These are phyloP conservation scores for grape (Vitis vinifera) DNA, from an alignment of 164 flowering plant species.

Conservation along the genomic window ASM3070453v1 NC_081822.1:22480501-22481000, in stretches of 20 bases:
- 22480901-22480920: slow-evolving; percentile 72
- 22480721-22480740: slow-evolving; percentile 72
- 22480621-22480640: slow-evolving; percentile 52
- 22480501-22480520: slow-evolving; percentile 84
- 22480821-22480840: slow-evolving; percentile 59
- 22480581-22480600: slow-evolving; percentile 55
- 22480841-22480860: slow-evolving; percentile 54
- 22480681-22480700: slow-evolving; percentile 69
- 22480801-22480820: slow-evolving; percentile 85
- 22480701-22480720: slow-evolving; percentile 62
- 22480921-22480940: slow-evolving; percentile 54
- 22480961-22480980: slow-evolving; percentile 70
- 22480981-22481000: slow-evolving; percentile 40
- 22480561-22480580: slow-evolving; percentile 33
- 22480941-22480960: slow-evolving; percentile 67
- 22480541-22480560: slow-evolving; percentile 63
- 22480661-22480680: slow-evolving; percentile 53
- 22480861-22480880: slow-evolving; percentile 50
- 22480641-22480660: slow-evolving; percentile 32
- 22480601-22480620: slow-evolving; percentile 63
- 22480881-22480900: slow-evolving; percentile 54
- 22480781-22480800: slow-evolving; percentile 81
- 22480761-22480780: slow-evolving; percentile 69
- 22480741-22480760: slow-evolving; percentile 71
- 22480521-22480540: slow-evolving; percentile 73